Conservation (phyloP, 768 basidiomycete genomes). For the Pulveroboletus sp. region DNA sequence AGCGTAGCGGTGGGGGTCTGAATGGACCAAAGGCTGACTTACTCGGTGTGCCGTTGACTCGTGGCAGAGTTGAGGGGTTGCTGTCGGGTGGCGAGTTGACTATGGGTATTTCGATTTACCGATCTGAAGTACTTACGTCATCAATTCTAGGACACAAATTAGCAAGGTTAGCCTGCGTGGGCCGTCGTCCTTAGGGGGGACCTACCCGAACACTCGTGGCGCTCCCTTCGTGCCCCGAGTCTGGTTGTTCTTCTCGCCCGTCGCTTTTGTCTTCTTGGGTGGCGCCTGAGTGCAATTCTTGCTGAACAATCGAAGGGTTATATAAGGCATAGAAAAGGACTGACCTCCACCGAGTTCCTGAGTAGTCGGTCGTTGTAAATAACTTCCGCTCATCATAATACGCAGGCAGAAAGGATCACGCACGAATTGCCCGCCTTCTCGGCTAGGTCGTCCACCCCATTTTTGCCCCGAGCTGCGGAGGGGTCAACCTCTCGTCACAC, state of each 20-base stretch:
- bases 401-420: conserved; percentile 13
- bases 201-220: conserved; percentile 11
- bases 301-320: conserved; percentile 1
- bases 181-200: too few species aligned
- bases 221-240: conserved; percentile 21
- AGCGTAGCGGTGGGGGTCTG: conserved; percentile 9
- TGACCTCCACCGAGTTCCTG: conserved; percentile 24
- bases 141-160: conserved; percentile 21
- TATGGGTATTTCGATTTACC: conserved; percentile 17
- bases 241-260: conserved; percentile 15
- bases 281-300: conserved; percentile 24
- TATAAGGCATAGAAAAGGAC: conserved; percentile 11
- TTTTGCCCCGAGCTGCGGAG: conserved; percentile 17
- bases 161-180: background rate
- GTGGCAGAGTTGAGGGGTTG: conserved; percentile 25
- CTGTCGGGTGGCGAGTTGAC: conserved; percentile 18
- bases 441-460: conserved; percentile 5
- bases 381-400: background rate
- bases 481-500: conserved; percentile 1
- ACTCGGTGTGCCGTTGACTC: conserved; percentile 25
- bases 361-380: conserved; percentile 15
- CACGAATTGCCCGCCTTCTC: conserved; percentile 19
- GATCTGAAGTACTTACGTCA: conserved; percentile 29
- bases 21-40: conserved; percentile 27
- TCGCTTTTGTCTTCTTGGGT: conserved; percentile 41